Evolutionary conservation across 306 rosid genomes (phyloP).

Genomic region (Leucaena leucocephala): DNA sequence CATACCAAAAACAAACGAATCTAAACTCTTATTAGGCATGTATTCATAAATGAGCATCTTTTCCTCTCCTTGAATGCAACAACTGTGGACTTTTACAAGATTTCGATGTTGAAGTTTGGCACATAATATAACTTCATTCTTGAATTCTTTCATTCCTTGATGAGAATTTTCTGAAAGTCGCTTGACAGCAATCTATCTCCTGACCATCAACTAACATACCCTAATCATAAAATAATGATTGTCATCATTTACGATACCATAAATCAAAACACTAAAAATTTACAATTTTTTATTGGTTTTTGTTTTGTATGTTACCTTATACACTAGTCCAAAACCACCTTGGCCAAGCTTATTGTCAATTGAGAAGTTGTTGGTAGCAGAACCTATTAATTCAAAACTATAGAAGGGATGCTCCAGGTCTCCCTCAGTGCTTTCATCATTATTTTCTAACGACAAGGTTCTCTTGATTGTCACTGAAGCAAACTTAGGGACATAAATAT

Average conservation of each 20-base stretch:
- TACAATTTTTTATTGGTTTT: not conserved
- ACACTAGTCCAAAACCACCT: constrained; percentile 67
- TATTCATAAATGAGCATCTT: too few relatives aligned
- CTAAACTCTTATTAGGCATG: too few relatives aligned
- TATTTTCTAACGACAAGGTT: not conserved
- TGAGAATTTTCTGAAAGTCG: not conserved
- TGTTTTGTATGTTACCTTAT: constrained; percentile 42
- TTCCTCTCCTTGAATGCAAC: too few relatives aligned
- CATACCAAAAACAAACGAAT: not conserved
- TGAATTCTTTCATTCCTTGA: constrained; percentile 35
- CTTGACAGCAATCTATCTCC: constrained; percentile 32
- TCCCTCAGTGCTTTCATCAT: constrained; percentile 10
- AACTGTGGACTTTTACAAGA: too few relatives aligned
- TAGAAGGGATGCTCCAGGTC: constrained; percentile 55
- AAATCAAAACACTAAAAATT: not conserved
- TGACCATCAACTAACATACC: constrained; percentile 9
- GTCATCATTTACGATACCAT: not conserved
- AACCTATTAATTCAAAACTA: constrained; percentile 34
- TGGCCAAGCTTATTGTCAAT: constrained; percentile 49
- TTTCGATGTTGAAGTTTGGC: too few relatives aligned
- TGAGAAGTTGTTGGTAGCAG: constrained; percentile 56
- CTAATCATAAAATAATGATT: not conserved
- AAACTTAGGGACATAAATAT: too few relatives aligned
- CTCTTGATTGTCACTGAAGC: not conserved
- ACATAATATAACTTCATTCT: too few relatives aligned